phyloP scores from a whole-genome alignment of 106 monocot genomes.

The Hemerocallis citrina region DNA sequence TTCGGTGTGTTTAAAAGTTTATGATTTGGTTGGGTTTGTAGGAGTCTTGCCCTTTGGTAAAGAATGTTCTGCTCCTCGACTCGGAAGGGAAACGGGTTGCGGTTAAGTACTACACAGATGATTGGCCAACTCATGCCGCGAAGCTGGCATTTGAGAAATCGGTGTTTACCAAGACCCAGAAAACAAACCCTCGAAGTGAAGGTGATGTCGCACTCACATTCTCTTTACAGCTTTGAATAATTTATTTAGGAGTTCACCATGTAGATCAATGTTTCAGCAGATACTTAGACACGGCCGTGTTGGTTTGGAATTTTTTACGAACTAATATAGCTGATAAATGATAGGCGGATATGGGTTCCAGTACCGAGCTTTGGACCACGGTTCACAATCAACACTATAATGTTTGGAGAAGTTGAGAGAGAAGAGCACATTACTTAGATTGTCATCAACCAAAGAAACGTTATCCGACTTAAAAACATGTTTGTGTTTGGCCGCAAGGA shows the following conservation, averaged over 20 bases:
- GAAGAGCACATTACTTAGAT: too few species aligned
- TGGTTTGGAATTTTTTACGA: not conserved
- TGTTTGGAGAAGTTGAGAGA: too few species aligned
- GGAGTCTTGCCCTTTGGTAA: slow-evolving; percentile 46
- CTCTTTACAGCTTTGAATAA: not conserved
- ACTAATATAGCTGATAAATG: not conserved
- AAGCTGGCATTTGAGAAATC: slow-evolving; percentile 71
- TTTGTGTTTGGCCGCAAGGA: too few species aligned
- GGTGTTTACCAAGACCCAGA: slow-evolving; percentile 59
- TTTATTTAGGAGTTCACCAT: not conserved
- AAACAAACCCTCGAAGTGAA: slow-evolving; percentile 54
- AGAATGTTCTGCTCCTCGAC: slow-evolving; percentile 58
- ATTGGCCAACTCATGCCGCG: slow-evolving; percentile 50
- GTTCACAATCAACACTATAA: too few species aligned
- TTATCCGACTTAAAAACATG: too few species aligned
- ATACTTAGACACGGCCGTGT: not conserved
- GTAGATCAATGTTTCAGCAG: too few species aligned
- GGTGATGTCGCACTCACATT: slow-evolving; percentile 18
- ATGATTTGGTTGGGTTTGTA: too few species aligned
- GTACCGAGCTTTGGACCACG: not conserved
- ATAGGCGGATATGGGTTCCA: not conserved
- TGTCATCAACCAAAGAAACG: too few species aligned
- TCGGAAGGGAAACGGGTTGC: slow-evolving; percentile 49
- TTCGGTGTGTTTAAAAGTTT: too few species aligned
- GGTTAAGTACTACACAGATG: slow-evolving; percentile 71